A percentile compares a stretch with the other conserved stretches of the same genome.
phyloP scores from a whole-genome alignment of 1,284 basidiomycete genomes.

The Leccinum glutinopallens region DNA sequence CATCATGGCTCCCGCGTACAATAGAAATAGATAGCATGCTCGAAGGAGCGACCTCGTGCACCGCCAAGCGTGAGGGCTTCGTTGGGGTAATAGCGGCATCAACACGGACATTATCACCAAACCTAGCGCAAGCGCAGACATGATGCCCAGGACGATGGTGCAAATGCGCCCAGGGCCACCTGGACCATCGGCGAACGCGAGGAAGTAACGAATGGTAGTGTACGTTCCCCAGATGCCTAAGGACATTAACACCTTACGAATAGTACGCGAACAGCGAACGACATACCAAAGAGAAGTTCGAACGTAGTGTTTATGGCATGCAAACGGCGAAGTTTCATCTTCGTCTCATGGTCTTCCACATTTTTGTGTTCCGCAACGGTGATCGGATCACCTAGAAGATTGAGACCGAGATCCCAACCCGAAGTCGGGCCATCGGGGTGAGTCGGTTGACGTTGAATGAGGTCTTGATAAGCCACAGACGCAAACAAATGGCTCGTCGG shows the following conservation, averaged over 20 bases:
- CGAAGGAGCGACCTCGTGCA: constrained; percentile 35
- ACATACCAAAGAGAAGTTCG: constrained; percentile 50
- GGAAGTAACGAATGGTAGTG: constrained; percentile 61
- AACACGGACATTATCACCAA: constrained; percentile 49
- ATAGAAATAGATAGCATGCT: constrained; percentile 47
- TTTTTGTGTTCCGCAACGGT: constrained; percentile 44
- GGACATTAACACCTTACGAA: background rate
- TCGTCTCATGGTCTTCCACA: constrained; percentile 38
- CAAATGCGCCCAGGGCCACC: constrained; percentile 44
- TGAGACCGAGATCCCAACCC: constrained; percentile 41
- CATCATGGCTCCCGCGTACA: constrained; percentile 51
- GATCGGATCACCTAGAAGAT: constrained; percentile 45
- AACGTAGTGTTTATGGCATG: constrained; percentile 41
- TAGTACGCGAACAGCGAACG: constrained; percentile 22
- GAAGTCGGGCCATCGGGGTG: constrained; percentile 41
- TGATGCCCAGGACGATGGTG: constrained; percentile 59
- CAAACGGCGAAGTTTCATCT: constrained; percentile 46
- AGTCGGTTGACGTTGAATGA: constrained; percentile 48
- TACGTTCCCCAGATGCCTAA: constrained; percentile 61
- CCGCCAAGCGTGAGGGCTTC: constrained; percentile 15
- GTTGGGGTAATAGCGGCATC: constrained; percentile 44
- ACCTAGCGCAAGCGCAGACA: constrained; percentile 58
- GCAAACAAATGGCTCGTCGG: constrained; percentile 48
- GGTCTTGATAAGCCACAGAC: constrained; percentile 48
- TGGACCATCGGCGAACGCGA: constrained; percentile 50